Evolutionary conservation across 1,284 basidiomycete species (phyloP).

Genomic region (Cutaneotrichosporon dermatis): DNA sequence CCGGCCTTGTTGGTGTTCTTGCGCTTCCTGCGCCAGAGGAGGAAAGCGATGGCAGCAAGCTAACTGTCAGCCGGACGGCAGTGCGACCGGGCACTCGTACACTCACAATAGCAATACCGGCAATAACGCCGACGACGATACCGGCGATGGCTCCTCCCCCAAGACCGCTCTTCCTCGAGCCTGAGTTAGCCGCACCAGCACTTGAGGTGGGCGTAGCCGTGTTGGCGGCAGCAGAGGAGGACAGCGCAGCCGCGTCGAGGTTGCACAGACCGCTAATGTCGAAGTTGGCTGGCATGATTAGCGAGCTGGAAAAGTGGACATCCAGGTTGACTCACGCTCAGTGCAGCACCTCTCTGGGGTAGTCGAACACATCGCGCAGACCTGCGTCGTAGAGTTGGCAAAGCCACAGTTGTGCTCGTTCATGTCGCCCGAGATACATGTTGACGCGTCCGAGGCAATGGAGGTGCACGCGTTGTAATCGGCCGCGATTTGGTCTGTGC

Average conservation of each 20-base stretch:
- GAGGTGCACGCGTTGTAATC: slow-evolving; percentile 48
- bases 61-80: slow-evolving; percentile 6
- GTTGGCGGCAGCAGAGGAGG: slow-evolving; percentile 14
- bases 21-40: slow-evolving; percentile 25
- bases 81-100: too few species aligned
- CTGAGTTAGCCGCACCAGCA: slow-evolving; percentile 10
- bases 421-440: slow-evolving; percentile 45
- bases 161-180: slow-evolving; percentile 10
- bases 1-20: background rate
- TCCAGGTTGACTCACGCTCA: slow-evolving; percentile 22
- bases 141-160: slow-evolving; percentile 42
- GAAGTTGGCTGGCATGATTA: slow-evolving; percentile 15
- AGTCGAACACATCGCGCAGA: slow-evolving; percentile 47
- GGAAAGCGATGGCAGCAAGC: slow-evolving; percentile 31
- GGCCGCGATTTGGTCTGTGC: slow-evolving; percentile 27
- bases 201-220: slow-evolving; percentile 12
- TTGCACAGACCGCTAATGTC: slow-evolving; percentile 32
- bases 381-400: slow-evolving; percentile 41
- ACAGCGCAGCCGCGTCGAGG: slow-evolving; percentile 20
- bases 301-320: too few species aligned
- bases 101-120: slow-evolving; percentile 30
- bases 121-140: slow-evolving; percentile 42
- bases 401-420: slow-evolving; percentile 53
- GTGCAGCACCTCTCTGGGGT: slow-evolving; percentile 38
- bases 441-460: slow-evolving; percentile 45